A percentile compares a stretch with the other conserved stretches of the same genome.
These are phyloP conservation scores for Stemphylium beticola DNA, from an alignment of 2,329 filamentous ascomycete genomes.

Conservation along the genomic window DNA sequence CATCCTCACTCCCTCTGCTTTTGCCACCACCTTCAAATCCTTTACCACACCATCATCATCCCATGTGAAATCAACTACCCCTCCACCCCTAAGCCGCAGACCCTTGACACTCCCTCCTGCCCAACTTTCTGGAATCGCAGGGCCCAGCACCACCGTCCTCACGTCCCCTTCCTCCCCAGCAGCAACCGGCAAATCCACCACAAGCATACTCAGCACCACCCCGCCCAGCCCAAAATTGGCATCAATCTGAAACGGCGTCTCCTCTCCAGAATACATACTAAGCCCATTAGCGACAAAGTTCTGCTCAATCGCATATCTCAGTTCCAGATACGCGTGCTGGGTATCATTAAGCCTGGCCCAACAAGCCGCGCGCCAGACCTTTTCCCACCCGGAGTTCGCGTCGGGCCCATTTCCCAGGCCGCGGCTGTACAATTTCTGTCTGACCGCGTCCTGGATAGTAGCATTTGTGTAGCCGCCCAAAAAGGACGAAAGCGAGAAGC, in stretches of 20 bases:
- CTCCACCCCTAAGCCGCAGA: conserved; percentile 54
- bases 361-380: conserved; percentile 64
- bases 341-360: conserved; percentile 64
- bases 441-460: conserved; percentile 54
- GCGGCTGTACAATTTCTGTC: conserved; percentile 54
- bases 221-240: conserved; percentile 66
- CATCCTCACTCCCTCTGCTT: conserved; percentile 1
- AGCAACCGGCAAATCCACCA: conserved; percentile 55
- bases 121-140: conserved; percentile 57
- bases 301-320: conserved; percentile 56
- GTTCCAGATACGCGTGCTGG: conserved; percentile 55
- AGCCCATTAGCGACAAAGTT: conserved; percentile 61
- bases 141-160: conserved; percentile 54
- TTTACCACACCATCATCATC: conserved; percentile 48
- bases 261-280: conserved; percentile 57
- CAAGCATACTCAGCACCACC: conserved; percentile 59
- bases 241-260: conserved; percentile 64
- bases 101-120: conserved; percentile 54
- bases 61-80: conserved; percentile 55
- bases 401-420: conserved; percentile 56
- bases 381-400: conserved; percentile 63
- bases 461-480: conserved; percentile 53
- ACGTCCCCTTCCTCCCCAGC: conserved; percentile 13
- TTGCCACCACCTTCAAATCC: not conserved
- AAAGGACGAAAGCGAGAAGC: conserved; percentile 56